Percentiles rank a stretch among this genome's conserved stretches.
phyloP scores from a whole-genome alignment of 495 filamentous ascomycete species.

The Hypoxylon fragiforme region DNA sequence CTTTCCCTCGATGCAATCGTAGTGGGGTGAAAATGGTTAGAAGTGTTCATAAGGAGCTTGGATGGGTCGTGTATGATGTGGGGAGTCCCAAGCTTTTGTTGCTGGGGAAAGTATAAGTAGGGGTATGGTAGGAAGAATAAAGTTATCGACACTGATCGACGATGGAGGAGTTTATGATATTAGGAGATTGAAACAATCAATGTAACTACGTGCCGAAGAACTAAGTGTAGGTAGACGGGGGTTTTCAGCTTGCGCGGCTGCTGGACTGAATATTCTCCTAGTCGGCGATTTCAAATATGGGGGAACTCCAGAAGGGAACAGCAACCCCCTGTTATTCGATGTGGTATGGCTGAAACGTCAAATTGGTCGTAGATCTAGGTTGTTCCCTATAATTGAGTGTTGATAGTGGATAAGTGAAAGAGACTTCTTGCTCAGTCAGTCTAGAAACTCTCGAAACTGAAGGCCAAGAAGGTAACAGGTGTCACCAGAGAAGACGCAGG shows the following conservation, averaged over 20 bases:
- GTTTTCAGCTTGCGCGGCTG: conserved; percentile 10
- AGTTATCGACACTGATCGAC: conserved; percentile 24
- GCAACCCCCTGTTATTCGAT: conserved; percentile 14
- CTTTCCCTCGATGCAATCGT: neutral
- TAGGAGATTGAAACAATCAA: conserved; percentile 23
- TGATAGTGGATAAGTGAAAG: neutral
- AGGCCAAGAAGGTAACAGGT: conserved; percentile 14
- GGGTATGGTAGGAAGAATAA: conserved; percentile 15
- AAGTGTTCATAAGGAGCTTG: conserved; percentile 1
- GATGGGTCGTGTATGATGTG: conserved; percentile 8
- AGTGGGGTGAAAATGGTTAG: neutral
- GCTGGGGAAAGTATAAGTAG: conserved; percentile 6
- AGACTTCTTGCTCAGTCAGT: conserved; percentile 2
- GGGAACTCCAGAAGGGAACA: conserved; percentile 7
- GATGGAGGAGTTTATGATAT: conserved; percentile 11
- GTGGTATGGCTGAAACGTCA: conserved; percentile 19
- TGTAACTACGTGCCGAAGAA: conserved; percentile 9
- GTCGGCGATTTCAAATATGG: conserved; percentile 8
- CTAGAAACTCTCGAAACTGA: conserved; percentile 2
- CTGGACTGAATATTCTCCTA: conserved; percentile 5
- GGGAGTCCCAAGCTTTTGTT: conserved; percentile 34
- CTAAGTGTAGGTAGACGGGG: neutral
- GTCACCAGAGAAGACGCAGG: conserved; percentile 22
- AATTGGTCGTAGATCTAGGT: conserved; percentile 10
- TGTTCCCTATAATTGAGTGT: neutral